Base-by-base conservation (phyloP, 2,329 filamentous ascomycete genomes). In the Cadophora luteo-olivacea region DNA sequence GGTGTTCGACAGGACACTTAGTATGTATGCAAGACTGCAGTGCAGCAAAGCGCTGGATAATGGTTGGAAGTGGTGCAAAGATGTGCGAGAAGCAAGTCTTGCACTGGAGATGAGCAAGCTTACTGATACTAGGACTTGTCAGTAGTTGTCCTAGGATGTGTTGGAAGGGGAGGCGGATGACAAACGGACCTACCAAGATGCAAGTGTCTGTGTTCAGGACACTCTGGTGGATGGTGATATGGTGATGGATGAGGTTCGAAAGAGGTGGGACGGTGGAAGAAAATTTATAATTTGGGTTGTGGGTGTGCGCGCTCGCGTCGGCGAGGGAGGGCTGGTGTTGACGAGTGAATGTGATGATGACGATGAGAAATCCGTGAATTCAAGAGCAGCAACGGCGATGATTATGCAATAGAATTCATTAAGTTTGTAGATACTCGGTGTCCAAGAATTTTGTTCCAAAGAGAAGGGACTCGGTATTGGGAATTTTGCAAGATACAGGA, bases 171-270 rank as follows among this genome's bases (percentile, higher is more conserved):
- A 1, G 33, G 33, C 19, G 19, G 16, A 24, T 38, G 55, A n/a
- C 6, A 32, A 24, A 38, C 14, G 38, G 55, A 38, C 55, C 38
- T 38, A 41, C 55, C 55, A 41, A 25, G n/a, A 38, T 58, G n/a
- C 9, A 38, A 1, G 8, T 58, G n/a, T n/a, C 33, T 36, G 32
- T 58, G 55, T 38, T 41, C 33, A 24, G n/a, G 33, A 58, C 55
- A 41, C 55, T n/a, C 2, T 58, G 52, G 55, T n/a, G 32, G 55
- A 38, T 57, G 54, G 16, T 36, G 54, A 33, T 33, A 38, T 57
- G 54, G 16, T 36, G 54, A 33, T 33, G 29, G 32, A 36, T 24
- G 55, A 24, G 12, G 19, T 58, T 22, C 19, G 16, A 14, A 14
- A 25, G n/a, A 38, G 5, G 19, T 36, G n/a, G 22, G 55, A n/a